These are phyloP conservation scores for Malus sylvestris DNA, from an alignment of 306 rosid species.

Conservation along the genomic window DNA sequence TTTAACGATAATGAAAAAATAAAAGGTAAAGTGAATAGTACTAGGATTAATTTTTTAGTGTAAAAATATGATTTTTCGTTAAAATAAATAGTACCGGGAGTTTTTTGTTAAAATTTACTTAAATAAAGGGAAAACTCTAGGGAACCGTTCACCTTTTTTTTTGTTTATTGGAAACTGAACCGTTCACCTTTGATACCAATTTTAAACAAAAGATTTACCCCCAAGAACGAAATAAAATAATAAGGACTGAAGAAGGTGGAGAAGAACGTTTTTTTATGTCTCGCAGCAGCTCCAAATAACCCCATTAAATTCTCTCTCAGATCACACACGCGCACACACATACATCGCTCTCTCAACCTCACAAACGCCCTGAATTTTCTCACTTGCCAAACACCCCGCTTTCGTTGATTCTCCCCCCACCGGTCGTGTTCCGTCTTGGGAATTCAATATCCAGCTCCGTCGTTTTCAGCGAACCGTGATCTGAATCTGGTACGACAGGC, in stretches of 20 bases:
- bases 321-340: neutral
- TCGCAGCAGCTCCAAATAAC: neutral
- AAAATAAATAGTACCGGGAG: too few species aligned
- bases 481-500: neutral
- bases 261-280: neutral
- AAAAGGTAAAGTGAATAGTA: too few species aligned
- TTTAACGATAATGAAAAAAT: too few species aligned
- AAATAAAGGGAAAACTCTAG: neutral
- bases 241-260: neutral
- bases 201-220: neutral
- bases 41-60: too few species aligned
- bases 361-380: constrained; percentile 6
- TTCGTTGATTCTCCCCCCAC: neutral
- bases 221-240: neutral
- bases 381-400: neutral
- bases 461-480: neutral
- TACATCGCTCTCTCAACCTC: neutral
- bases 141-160: neutral
- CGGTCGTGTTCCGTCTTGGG: neutral
- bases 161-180: too few species aligned
- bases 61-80: too few species aligned
- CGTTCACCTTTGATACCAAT: neutral
- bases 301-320: neutral
- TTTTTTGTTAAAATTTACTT: too few species aligned
- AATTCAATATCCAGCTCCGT: neutral